Base-by-base conservation (phyloP, 345 rosid genomes). In the Gossypium anomalum region DNA sequence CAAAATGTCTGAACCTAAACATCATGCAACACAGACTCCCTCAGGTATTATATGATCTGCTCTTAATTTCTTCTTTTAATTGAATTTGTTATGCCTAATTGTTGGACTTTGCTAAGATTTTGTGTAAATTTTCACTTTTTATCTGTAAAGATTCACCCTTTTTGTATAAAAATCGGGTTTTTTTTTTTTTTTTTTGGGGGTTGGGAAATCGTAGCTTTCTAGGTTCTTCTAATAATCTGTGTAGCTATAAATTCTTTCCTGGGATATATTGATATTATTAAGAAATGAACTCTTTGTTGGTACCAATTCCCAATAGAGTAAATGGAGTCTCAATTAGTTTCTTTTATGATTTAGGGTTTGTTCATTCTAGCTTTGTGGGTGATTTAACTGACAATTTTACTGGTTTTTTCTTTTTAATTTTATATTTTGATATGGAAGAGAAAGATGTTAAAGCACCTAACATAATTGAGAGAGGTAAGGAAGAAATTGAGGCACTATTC, bases 391-490 rank as follows among this genome's bases (percentile, higher is more conserved):
- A 43, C 65, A 43, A 43, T 71, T 71, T 57, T 9, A 72, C 44
- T 3, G 25, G 7, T 22, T 67, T 57, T 4, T 22, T 22, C 14
- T 20, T 19, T 19, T 20, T 20, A 6, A 9, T 57, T 11, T 70
- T 70, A 16, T 47, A 12, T 25, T 60, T 60, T 47, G 47, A 60
- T 60, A 27, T 27, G 25, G 49, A 73, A 73, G 76, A 77, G 45
- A 79, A 78, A 73, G 77, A 53, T 38, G 85, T 84, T 17, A 85
- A 82, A 67, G 60, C 85, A 41, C 86, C 83, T 22, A 87, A 81
- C 70, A 48, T 82, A 55, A 23, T 76, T 16, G 83, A 85, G 70
- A 80, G 87, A 53, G 86, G 80, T 4, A 86, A 87, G 82, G 89
- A 86, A 80, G 86, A 85, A 74, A 68, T 68, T 9, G 81, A 82